These are phyloP conservation scores for Picochlorum sp. DNA, from an alignment of 139 green algal genomes.

Conservation along the genomic window DNA sequence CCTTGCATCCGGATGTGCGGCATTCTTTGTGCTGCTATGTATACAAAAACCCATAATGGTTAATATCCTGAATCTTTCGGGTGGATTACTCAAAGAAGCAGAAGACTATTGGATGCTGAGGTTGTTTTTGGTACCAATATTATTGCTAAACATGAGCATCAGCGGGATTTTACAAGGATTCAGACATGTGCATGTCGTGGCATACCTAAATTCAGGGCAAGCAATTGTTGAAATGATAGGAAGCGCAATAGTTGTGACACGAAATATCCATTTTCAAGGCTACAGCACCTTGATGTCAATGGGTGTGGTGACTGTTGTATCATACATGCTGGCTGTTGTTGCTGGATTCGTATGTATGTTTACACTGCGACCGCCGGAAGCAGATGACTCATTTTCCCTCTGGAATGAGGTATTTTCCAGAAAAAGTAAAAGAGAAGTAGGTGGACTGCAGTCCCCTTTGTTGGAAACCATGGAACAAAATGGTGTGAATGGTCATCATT, in stretches of 20 bases:
- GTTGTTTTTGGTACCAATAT: constrained; percentile 19
- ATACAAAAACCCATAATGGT: constrained; percentile 1
- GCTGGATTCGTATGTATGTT: constrained; percentile 1
- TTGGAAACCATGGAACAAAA: too few species aligned
- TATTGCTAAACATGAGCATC: constrained; percentile 40
- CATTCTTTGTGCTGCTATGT: neutral
- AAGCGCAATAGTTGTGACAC: constrained; percentile 13
- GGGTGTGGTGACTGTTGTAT: constrained; percentile 6
- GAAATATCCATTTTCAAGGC: neutral
- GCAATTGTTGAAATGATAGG: constrained; percentile 34
- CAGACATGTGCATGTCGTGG: constrained; percentile 24
- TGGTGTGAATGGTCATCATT: too few species aligned
- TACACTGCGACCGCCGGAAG: constrained; percentile 8
- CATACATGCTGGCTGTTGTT: constrained; percentile 1
- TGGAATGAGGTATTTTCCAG: neutral
- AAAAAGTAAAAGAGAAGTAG: neutral
- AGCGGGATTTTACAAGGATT: constrained; percentile 43
- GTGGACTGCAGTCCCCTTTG: too few species aligned
- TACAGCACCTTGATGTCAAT: neutral
- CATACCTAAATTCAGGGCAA: constrained; percentile 28
- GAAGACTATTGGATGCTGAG: constrained; percentile 29
- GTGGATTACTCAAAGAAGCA: constrained; percentile 12
- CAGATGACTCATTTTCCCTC: neutral
- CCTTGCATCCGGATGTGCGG: neutral
- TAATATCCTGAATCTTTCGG: constrained; percentile 10